Evolutionary conservation across 495 filamentous ascomycete species (phyloP).

Genomic region (Aspergillus affinis): DNA sequence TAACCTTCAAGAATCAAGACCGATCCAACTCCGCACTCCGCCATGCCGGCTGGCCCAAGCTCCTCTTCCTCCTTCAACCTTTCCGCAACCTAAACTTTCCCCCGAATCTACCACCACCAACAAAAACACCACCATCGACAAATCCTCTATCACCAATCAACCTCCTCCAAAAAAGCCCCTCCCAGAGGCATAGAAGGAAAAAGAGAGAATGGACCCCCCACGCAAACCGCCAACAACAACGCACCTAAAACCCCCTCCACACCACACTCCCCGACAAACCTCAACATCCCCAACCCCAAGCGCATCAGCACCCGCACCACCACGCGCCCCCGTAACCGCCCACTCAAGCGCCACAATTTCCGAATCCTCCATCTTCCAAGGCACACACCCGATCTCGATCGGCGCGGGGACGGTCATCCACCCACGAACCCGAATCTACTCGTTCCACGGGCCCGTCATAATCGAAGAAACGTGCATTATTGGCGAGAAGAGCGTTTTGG

Average conservation of each 20-base stretch:
- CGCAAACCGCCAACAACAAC: conserved; percentile 2
- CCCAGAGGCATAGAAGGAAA: neutral
- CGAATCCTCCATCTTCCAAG: conserved; percentile 71
- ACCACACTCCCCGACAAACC: conserved; percentile 12
- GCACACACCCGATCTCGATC: conserved; percentile 69
- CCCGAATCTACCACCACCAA: neutral
- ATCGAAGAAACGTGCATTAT: conserved; percentile 76
- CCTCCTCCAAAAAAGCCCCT: neutral
- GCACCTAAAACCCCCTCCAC: conserved; percentile 26
- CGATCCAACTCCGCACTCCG: too few species aligned
- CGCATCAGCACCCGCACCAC: conserved; percentile 22
- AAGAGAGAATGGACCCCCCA: conserved; percentile 9
- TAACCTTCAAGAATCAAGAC: too few species aligned
- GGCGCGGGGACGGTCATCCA: conserved; percentile 75
- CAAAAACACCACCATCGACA: too few species aligned
- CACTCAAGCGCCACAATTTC: conserved; percentile 70
- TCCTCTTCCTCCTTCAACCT: too few species aligned
- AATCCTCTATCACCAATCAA: neutral
- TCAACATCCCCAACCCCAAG: conserved; percentile 25
- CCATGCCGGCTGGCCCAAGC: too few species aligned
- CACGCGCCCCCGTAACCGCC: conserved; percentile 64
- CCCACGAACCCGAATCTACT: conserved; percentile 71
- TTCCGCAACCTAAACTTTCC: too few species aligned
- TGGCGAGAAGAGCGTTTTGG: conserved; percentile 60
- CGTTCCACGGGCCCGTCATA: conserved; percentile 64